Evolutionary conservation across 805 yeast species (phyloP).

Genomic region (Candida adriatica): DNA sequence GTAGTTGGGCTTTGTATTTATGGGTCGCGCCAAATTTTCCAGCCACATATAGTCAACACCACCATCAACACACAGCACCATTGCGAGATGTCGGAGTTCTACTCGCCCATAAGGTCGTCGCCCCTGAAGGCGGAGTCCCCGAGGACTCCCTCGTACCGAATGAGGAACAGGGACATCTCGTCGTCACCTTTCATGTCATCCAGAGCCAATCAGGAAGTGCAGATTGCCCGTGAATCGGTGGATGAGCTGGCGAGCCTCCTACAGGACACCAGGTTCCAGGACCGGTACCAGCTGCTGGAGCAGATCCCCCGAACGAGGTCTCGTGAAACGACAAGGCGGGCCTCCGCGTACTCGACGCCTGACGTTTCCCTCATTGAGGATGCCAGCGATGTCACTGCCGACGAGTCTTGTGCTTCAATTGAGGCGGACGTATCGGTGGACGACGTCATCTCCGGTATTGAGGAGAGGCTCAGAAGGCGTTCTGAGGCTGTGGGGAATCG

Average conservation of each 20-base stretch:
- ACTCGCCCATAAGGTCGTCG: conserved; percentile 16
- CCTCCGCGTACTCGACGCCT: conserved; percentile 4
- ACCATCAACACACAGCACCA: no score
- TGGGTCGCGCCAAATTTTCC: no score
- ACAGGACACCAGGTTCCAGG: conserved; percentile 15
- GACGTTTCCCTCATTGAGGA: conserved; percentile 4
- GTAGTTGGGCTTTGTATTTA: no score
- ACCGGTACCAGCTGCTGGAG: conserved; percentile 9
- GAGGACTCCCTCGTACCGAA: conserved; percentile 8
- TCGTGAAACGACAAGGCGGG: neutral
- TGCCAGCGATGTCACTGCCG: conserved; percentile 4
- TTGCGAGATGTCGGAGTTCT: no score
- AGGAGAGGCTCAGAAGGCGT: conserved; percentile 9
- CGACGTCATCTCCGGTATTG: conserved; percentile 8
- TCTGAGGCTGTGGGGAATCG: conserved; percentile 8
- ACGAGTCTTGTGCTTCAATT: neutral
- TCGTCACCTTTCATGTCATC: conserved; percentile 11
- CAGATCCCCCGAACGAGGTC: conserved; percentile 3
- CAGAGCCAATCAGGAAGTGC: neutral
- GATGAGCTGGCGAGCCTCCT: conserved; percentile 14
- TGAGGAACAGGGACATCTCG: conserved; percentile 2
- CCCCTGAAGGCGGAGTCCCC: conserved; percentile 20
- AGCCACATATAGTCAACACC: no score
- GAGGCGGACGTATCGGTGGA: conserved; percentile 3
- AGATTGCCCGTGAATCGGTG: conserved; percentile 2